A percentile compares a stretch with the other conserved stretches of the same genome.
These are phyloP conservation scores for Tylopilus subfusipes DNA, from an alignment of 768 basidiomycete genomes.

Conservation along the genomic window DNA sequence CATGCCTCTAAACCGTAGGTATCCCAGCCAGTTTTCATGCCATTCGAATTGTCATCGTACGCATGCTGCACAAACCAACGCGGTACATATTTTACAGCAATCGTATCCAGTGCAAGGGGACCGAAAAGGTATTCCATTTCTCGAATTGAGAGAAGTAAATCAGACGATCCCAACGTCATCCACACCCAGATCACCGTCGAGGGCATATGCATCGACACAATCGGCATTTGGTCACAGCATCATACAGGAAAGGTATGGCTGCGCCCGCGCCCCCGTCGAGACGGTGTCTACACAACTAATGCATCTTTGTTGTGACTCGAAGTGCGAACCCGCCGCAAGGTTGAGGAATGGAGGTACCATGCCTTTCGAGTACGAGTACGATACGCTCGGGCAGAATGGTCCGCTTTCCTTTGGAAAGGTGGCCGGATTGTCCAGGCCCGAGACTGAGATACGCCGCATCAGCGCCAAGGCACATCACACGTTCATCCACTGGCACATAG, in stretches of 20 bases:
- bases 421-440: background rate
- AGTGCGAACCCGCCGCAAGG: background rate
- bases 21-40: background rate
- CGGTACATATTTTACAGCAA: background rate
- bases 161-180: slow-evolving; percentile 6
- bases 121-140: background rate
- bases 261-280: background rate
- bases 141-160: background rate
- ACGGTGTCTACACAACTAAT: background rate
- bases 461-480: background rate
- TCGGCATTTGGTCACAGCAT: background rate
- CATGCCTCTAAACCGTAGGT: background rate
- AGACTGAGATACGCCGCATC: background rate
- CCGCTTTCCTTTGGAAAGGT: background rate
- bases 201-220: background rate
- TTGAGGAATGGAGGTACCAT: background rate
- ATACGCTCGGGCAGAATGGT: background rate
- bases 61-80: background rate
- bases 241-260: background rate
- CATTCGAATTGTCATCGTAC: background rate
- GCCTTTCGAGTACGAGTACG: background rate
- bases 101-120: background rate
- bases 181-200: background rate
- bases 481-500: too few species aligned
- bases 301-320: background rate